A percentile compares a stretch with the other conserved stretches of the same genome.
phyloP scores from a whole-genome alignment of 768 basidiomycete genomes.

The Pleurotus citrinopileatus region DNA sequence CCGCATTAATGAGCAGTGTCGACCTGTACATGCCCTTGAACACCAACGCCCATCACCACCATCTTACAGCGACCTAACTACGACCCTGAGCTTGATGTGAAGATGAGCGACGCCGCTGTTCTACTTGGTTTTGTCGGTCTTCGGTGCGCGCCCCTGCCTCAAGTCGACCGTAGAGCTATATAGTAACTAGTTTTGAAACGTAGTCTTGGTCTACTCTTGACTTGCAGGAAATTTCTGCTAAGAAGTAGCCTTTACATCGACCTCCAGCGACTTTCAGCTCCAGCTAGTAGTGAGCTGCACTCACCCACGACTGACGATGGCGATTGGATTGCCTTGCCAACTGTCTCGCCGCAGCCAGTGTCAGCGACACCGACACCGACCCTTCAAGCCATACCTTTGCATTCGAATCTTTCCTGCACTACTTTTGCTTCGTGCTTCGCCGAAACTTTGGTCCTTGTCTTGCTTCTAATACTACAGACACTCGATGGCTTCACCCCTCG shows the following conservation, averaged over 20 bases:
- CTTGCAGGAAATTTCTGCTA: constrained; percentile 1
- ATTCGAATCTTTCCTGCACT: constrained; percentile 53
- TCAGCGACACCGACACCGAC: constrained; percentile 13
- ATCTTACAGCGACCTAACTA: no score
- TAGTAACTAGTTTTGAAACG: neutral
- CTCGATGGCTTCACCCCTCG: constrained; percentile 46
- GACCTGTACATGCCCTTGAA: no score
- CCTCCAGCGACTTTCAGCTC: constrained; percentile 2
- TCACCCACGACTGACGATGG: neutral
- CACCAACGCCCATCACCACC: no score
- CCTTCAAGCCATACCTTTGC: constrained; percentile 26
- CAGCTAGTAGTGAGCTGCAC: neutral
- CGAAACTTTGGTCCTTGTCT: constrained; percentile 71
- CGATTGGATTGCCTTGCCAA: constrained; percentile 8
- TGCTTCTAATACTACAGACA: constrained; percentile 72
- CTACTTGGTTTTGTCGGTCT: neutral
- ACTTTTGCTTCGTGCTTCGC: constrained; percentile 72
- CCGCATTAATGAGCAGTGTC: no score
- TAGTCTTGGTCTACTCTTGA: neutral
- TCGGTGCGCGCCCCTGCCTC: neutral
- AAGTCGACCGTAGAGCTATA: no score
- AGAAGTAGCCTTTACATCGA: neutral
- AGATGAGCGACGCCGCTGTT: no score
- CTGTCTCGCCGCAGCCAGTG: constrained; percentile 4
- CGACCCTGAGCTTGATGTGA: no score